Evolutionary conservation across 2,329 filamentous ascomycete genomes (phyloP), one percentile per base, ranked within the genome.

Genomic region (Ophiostoma sp.): DNA sequence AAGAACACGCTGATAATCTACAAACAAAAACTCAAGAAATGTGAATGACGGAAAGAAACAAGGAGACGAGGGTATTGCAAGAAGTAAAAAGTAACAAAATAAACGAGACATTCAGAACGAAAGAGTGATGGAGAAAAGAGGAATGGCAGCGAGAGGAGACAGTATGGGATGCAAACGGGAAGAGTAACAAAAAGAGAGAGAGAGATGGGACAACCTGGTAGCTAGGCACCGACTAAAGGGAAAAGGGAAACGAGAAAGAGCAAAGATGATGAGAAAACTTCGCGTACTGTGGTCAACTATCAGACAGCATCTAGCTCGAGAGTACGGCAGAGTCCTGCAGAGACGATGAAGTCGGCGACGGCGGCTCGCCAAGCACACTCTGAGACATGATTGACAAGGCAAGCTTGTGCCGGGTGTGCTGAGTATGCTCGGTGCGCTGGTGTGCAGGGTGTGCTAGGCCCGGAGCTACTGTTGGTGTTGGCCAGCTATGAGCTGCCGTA

Each of bases 401-500:
- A 27, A 63, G 55, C 44, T 65, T 47, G 42, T 27, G 42, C 42
- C 12, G 42, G 2, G 40, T 14, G 6, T 55, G 60, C 27, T 27
- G 9, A 8, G 42, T 40, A 1, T 66, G 66, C 65, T 65, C 66
- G 2, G 11, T 14, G 47, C 58, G 6, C 7, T 52, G 52, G 16
- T 16, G 36, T 67, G 69, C 64, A 69, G 71, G 5, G 7, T 14
- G 4, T 52, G 49, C 11, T 63, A 38, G 5, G 47, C 47, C 11
- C n/a, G 38, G 6, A 42, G 16, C 60, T 63, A 40, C n/a, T 12
- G 27, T 38, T 40, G 38, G 38, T 16, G 12, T 3, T 62, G 36
- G 12, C 68, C 66, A 27, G 67, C 72, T 4, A 82, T 73, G 4
- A 79, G 76, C 18, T 80, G 79, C 72, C 82, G 80, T 12, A 84